Evolutionary conservation across 2,329 filamentous ascomycete species (phyloP).

Genomic region (Ilyonectria destructans): DNA sequence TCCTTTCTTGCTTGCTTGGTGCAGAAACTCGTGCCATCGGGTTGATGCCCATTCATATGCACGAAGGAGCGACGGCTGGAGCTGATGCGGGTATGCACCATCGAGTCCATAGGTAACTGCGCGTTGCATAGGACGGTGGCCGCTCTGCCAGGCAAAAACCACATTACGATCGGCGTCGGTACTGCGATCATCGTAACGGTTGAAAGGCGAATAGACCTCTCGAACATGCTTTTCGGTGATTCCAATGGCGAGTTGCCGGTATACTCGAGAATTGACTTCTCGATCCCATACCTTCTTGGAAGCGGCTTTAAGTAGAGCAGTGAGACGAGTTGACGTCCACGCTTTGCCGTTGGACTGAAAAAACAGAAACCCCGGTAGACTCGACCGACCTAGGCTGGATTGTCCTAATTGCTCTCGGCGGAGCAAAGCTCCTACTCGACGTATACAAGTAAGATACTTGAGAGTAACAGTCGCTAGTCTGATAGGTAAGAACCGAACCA

Average conservation of each 20-base stretch:
- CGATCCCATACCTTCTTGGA: not conserved
- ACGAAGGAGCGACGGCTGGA: too few species aligned
- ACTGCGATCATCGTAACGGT: too few species aligned
- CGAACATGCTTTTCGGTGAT: not conserved
- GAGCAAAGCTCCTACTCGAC: not conserved
- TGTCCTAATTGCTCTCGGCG: not conserved
- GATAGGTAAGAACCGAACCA: not conserved
- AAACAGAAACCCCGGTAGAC: not conserved
- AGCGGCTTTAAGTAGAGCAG: not conserved
- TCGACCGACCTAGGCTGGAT: not conserved
- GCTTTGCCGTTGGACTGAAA: not conserved
- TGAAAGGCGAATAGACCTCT: not conserved
- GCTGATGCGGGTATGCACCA: too few species aligned
- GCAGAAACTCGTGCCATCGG: too few species aligned
- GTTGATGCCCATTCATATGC: too few species aligned
- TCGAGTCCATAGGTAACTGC: too few species aligned
- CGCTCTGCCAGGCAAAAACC: too few species aligned
- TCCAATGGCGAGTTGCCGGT: not conserved
- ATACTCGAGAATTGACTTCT: not conserved
- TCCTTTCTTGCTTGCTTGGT: too few species aligned
- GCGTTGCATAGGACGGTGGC: too few species aligned
- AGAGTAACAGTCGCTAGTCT: not conserved
- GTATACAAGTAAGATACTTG: not conserved
- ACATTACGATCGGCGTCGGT: too few species aligned
- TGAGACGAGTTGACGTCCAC: not conserved